Conservation (phyloP, 495 filamentous ascomycete genomes). For the Aspergillus hancockii region DNA sequence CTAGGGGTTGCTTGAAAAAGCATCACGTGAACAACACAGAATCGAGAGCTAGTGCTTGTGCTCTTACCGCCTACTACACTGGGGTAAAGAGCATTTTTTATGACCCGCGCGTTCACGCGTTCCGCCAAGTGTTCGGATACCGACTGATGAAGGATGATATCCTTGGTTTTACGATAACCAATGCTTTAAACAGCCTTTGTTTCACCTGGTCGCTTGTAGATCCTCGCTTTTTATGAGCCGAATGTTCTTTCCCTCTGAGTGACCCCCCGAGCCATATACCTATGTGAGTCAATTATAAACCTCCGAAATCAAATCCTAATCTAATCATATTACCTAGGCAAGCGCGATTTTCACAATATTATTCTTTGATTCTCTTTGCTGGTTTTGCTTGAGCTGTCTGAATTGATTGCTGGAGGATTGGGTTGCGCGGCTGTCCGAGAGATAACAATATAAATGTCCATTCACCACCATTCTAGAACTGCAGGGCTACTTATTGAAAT, state of each 20-base stretch:
- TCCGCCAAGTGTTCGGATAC: neutral
- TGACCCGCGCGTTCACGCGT: constrained; percentile 3
- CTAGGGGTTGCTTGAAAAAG: too few relatives aligned
- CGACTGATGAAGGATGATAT: neutral
- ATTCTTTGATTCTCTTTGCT: neutral
- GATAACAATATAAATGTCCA: neutral
- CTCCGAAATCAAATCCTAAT: too few relatives aligned
- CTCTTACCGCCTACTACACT: constrained; percentile 15
- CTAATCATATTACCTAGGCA: neutral
- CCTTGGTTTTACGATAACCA: neutral
- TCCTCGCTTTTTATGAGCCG: too few relatives aligned
- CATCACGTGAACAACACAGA: neutral
- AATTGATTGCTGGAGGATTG: neutral
- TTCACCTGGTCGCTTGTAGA: neutral
- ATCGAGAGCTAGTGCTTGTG: neutral
- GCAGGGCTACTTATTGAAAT: neutral
- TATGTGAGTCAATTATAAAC: too few relatives aligned
- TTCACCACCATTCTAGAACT: neutral
- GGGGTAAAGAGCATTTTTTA: neutral
- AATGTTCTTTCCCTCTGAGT: too few relatives aligned
- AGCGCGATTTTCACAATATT: neutral
- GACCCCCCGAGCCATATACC: too few relatives aligned
- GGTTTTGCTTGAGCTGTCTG: neutral
- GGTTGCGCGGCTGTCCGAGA: neutral
- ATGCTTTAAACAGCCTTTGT: neutral